Conservation (phyloP, 176 grass and related monocot species). For the Stipa capillata region DNA sequence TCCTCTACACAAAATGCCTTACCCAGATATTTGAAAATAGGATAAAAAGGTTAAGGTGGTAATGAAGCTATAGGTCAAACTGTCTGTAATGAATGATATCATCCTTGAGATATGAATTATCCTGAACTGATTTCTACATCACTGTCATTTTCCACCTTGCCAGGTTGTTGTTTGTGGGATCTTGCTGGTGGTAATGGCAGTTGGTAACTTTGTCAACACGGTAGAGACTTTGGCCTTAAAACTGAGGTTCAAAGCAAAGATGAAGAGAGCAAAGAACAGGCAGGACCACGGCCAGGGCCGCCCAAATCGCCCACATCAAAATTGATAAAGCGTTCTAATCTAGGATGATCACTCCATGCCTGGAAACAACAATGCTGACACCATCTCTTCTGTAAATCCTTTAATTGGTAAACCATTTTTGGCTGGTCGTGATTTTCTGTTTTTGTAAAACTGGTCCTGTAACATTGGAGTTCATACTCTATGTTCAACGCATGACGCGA, state of each 20-base stretch:
- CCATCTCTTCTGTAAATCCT: constrained; percentile 38
- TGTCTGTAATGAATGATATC: not conserved
- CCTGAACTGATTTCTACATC: not conserved
- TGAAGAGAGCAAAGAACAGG: constrained; percentile 58
- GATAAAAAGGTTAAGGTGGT: not conserved
- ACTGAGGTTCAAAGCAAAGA: constrained; percentile 82
- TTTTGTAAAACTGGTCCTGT: not conserved
- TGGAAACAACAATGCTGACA: constrained; percentile 18
- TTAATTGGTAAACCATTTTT: constrained; percentile 23
- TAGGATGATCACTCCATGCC: not conserved
- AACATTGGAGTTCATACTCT: not conserved
- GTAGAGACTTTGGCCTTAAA: constrained; percentile 68
- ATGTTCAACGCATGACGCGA: not conserved
- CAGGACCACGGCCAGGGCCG: constrained; percentile 35
- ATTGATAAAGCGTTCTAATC: not conserved
- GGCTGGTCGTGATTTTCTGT: not conserved
- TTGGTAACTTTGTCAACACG: constrained; percentile 80
- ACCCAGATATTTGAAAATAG: not conserved
- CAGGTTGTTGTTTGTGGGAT: constrained; percentile 77
- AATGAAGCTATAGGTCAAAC: not conserved
- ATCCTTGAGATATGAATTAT: not conserved
- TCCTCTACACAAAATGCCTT: not conserved
- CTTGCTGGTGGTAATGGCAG: constrained; percentile 88
- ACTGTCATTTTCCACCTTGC: not conserved
- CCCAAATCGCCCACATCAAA: constrained; percentile 23